A percentile compares a stretch with the other conserved stretches of the same genome.
Evolutionary conservation across 805 yeast species (phyloP).

Genomic region (Myxozyma neotropica): DNA sequence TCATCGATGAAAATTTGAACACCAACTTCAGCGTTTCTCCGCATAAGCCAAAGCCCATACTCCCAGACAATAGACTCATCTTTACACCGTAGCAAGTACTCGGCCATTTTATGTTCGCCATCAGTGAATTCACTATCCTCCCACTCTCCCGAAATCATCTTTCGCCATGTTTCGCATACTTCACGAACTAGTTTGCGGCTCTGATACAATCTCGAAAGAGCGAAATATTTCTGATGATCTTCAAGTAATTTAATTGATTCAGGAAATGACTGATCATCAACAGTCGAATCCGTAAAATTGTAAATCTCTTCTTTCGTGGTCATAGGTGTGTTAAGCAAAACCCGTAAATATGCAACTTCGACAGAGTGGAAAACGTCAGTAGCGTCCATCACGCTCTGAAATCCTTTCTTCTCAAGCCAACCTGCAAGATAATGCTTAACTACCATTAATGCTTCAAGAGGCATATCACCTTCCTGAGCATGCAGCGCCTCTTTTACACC

Average conservation of each 20-base stretch:
- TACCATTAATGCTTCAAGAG: slow-evolving; percentile 32
- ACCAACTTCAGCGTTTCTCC: slow-evolving; percentile 40
- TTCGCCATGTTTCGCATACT: slow-evolving; percentile 39
- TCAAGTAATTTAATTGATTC: slow-evolving; percentile 37
- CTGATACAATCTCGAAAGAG: slow-evolving; percentile 40
- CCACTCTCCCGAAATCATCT: slow-evolving; percentile 38
- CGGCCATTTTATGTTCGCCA: slow-evolving; percentile 39
- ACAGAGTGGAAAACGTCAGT: slow-evolving; percentile 37
- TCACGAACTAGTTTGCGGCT: slow-evolving; percentile 34
- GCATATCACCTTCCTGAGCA: slow-evolving; percentile 17
- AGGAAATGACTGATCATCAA: slow-evolving; percentile 35
- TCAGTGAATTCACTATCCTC: slow-evolving; percentile 34
- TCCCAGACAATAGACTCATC: slow-evolving; percentile 45
- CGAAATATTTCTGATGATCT: slow-evolving; percentile 35
- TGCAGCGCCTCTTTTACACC: slow-evolving; percentile 38
- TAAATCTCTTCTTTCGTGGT: slow-evolving; percentile 37
- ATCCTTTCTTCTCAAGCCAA: slow-evolving; percentile 41
- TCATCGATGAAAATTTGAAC: slow-evolving; percentile 41
- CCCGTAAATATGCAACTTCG: slow-evolving; percentile 40
- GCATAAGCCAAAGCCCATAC: slow-evolving; percentile 43
- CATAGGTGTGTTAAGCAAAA: slow-evolving; percentile 33
- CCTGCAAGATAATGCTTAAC: slow-evolving; percentile 37
- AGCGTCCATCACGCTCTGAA: slow-evolving; percentile 39
- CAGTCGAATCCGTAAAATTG: slow-evolving; percentile 37
- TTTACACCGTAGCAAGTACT: slow-evolving; percentile 34